Evolutionary conservation across 148 eudicot genomes (phyloP), one percentile per base, ranked within the genome.

Genomic region (Selenicereus undatus): DNA sequence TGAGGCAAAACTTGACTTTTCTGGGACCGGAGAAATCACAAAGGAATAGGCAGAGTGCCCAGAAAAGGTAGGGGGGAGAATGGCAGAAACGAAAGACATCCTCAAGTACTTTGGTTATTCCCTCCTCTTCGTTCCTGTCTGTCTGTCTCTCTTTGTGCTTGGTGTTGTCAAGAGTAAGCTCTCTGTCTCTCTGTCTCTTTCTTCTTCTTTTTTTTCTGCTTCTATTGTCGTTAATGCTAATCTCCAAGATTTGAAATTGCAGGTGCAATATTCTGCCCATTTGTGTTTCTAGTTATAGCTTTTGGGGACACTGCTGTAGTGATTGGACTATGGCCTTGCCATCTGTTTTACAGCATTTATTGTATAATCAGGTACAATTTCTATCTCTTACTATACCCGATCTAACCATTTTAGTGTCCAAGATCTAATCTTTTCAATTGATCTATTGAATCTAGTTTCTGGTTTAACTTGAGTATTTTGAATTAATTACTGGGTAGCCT

Each of bases 301-400:
- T 76, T 80, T 80, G 86, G 86, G 8, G 83, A 80, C 26, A 84
- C 79, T 72, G 86, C 73, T 84, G 48, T 84, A 72, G 81, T 84
- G 2, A 72, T 84, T 64, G 83, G 80, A 13, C 72, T 84, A 72
- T 84, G 80, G 86, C 86, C 86, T 80, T 84, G 83, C 71, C 86
- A 84, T 80, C 54, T 84, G 27, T 80, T 84, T 42, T 84, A 80
- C 78, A 80, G 78, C 43, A 80, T 84, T 36, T 84, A 80, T 75
- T 84, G 86, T 77, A 77, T 80, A 1, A 72, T 84, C 83, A 72
- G 83, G 86, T 80, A 71, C 32, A 21, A 9, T 65, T 11, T 65
- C 16, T 65, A 30, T 65, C 17, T 65, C 71, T 27, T 27, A 21
- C 26, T 12, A 22, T 5, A 8, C 65, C 27, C 52, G 11, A 8